Base-by-base conservation (phyloP, 257 asterid species). In the Ocimum tenuiflorum region DNA sequence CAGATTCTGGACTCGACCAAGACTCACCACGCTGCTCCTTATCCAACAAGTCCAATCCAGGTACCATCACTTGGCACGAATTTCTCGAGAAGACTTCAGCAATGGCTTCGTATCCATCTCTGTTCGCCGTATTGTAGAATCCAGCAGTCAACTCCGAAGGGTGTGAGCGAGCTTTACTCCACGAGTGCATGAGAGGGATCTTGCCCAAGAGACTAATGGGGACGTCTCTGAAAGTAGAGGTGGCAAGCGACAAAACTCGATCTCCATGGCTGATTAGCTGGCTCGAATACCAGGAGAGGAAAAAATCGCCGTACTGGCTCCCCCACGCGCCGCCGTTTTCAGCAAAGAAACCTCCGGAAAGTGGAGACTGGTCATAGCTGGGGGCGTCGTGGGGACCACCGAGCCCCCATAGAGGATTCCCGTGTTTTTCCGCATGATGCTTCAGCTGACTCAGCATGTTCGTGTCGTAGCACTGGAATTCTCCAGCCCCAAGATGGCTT, bases 371-470 rank as follows among this genome's bases (percentile, higher is more conserved):
- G 52, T 76, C 47, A 3, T 79, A 78, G 59, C 68, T 39, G 0
- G 95, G 83, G 43, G 96, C 74, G 19, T 89, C 84, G 36, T 91
- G 96, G 33, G 98, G 98, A 13, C 97, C 96, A 7, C 88, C 81
- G 2, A 82, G 82, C 6, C 98, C 98, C 95, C 96, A 91, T 1
- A 87, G 80, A 45, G 96, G 92, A 46, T 82, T 81, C 53, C 92
- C 87, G 0, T 1, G 49, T 20, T 60, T 24, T 31, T 87, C 89
- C 0, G 95, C 92, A 0, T 84, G 90, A 49, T 61, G 75, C 71
- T 79, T 87, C 45, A 91, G 95, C 41, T 79, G 47, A 13, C 31
- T 67, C 8, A 91, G 91, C 96, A 84, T 81, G 71, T 82, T 68
- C 65, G 78, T 71, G 73, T 91, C 96, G 22, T 79, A 82, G 55